Evolutionary conservation across 768 basidiomycete species (phyloP).

Genomic region (Tremella mesenterica): DNA sequence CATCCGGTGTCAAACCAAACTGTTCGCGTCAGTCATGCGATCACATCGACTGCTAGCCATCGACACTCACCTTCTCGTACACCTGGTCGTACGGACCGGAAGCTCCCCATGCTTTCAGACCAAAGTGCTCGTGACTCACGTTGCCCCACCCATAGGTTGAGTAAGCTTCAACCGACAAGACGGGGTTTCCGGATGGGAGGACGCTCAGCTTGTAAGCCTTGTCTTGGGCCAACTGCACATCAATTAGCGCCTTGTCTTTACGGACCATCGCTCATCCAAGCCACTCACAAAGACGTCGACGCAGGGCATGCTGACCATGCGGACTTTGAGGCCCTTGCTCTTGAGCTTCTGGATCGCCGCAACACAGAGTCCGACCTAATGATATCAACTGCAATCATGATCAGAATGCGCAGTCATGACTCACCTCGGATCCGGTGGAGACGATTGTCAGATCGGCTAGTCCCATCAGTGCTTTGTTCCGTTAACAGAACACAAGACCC

Average conservation of each 20-base stretch:
- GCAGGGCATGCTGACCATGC: constrained; percentile 81
- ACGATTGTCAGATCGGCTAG: constrained; percentile 79
- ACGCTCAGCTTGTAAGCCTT: constrained; percentile 72
- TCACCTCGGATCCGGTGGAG: constrained; percentile 72
- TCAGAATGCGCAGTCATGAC: neutral
- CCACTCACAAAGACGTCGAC: constrained; percentile 59
- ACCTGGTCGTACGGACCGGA: constrained; percentile 85
- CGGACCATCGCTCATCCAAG: neutral
- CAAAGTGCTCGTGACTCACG: constrained; percentile 70
- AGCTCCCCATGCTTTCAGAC: constrained; percentile 64
- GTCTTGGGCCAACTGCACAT: constrained; percentile 57
- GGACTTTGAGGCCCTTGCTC: constrained; percentile 66
- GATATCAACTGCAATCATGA: neutral
- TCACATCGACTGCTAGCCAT: constrained; percentile 50
- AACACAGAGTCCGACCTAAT: constrained; percentile 58
- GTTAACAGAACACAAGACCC: neutral
- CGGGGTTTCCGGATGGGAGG: constrained; percentile 77
- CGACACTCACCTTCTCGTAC: constrained; percentile 58
- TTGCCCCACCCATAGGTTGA: constrained; percentile 73
- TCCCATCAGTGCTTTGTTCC: neutral
- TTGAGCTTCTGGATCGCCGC: constrained; percentile 76
- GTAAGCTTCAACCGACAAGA: constrained; percentile 80
- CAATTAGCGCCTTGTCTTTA: neutral
- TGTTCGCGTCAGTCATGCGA: constrained; percentile 23
- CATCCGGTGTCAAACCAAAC: constrained; percentile 41